Conservation (phyloP, 805 yeast genomes). For the Yamadazyma scolyti region DNA sequence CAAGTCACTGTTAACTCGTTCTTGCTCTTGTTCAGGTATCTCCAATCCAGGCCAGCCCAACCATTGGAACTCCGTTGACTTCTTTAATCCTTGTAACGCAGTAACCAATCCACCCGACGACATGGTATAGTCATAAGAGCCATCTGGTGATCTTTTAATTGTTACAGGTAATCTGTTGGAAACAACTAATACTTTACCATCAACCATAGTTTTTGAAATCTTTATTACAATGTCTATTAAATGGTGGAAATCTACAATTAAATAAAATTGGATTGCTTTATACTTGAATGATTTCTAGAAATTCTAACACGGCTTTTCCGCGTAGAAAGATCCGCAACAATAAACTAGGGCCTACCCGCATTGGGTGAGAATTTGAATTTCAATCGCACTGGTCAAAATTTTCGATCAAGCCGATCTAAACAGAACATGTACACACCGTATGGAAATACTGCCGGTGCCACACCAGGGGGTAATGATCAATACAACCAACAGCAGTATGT, state of each 20-base stretch:
- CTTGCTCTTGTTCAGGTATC: conserved; percentile 73
- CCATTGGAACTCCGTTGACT: conserved; percentile 87
- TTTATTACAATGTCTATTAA: too few relatives aligned
- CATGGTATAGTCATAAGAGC: conserved; percentile 79
- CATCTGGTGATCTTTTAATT: conserved; percentile 58
- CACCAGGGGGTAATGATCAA: conserved; percentile 1
- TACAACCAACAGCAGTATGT: too few relatives aligned
- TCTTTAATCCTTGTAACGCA: conserved; percentile 87
- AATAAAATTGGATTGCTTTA: too few relatives aligned
- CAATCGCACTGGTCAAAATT: too few relatives aligned
- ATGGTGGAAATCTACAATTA: too few relatives aligned
- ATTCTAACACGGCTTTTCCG: too few relatives aligned
- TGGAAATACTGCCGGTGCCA: conserved; percentile 20
- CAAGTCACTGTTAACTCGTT: conserved; percentile 64
- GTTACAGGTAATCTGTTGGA: conserved; percentile 96
- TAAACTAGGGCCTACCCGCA: too few relatives aligned
- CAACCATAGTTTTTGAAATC: conserved; percentile 14
- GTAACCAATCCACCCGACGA: conserved; percentile 97
- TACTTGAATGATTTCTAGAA: too few relatives aligned
- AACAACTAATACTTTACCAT: conserved; percentile 84
- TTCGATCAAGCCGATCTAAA: too few relatives aligned
- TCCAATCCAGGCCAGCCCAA: conserved; percentile 95
- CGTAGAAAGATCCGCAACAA: too few relatives aligned
- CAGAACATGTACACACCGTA: conserved; percentile 45
- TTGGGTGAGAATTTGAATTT: too few relatives aligned